These are phyloP conservation scores for Coprinopsis marcescibilis DNA, from an alignment of 768 basidiomycete genomes.

Conservation along the genomic window DNA sequence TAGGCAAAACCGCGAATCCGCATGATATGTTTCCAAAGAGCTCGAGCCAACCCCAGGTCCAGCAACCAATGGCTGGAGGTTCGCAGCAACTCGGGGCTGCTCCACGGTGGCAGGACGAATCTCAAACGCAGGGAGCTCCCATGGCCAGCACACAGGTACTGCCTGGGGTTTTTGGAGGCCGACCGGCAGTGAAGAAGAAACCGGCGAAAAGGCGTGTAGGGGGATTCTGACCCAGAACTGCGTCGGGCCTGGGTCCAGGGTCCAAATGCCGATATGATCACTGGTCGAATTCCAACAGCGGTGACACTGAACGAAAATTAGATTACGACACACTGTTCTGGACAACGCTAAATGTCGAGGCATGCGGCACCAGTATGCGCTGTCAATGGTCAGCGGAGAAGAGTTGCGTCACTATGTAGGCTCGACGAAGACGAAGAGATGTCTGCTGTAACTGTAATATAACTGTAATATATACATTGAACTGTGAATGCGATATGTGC, in stretches of 20 bases:
- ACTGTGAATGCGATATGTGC: too few species aligned
- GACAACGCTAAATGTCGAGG: too few species aligned
- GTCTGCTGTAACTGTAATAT: too few species aligned
- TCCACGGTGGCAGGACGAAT: neutral
- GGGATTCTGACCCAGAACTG: constrained; percentile 50
- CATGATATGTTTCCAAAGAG: too few species aligned
- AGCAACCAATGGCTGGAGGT: constrained; percentile 4
- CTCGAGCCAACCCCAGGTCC: constrained; percentile 2
- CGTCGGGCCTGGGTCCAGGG: neutral
- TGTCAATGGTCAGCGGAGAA: too few species aligned
- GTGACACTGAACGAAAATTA: neutral
- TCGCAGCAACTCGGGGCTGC: constrained; percentile 4
- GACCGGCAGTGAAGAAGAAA: constrained; percentile 52
- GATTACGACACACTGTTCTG: too few species aligned
- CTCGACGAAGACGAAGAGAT: too few species aligned
- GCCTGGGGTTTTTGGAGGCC: constrained; percentile 67
- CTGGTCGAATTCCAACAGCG: neutral
- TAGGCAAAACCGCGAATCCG: neutral
- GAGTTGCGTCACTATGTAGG: too few species aligned
- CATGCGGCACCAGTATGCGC: too few species aligned
- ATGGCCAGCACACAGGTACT: constrained; percentile 65
- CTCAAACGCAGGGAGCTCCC: constrained; percentile 32
- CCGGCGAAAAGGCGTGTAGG: constrained; percentile 61
- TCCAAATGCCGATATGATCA: too few species aligned
- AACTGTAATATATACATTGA: too few species aligned